These are phyloP conservation scores for Hericium coralloides DNA, from an alignment of 768 basidiomycete genomes.

Conservation along the genomic window DNA sequence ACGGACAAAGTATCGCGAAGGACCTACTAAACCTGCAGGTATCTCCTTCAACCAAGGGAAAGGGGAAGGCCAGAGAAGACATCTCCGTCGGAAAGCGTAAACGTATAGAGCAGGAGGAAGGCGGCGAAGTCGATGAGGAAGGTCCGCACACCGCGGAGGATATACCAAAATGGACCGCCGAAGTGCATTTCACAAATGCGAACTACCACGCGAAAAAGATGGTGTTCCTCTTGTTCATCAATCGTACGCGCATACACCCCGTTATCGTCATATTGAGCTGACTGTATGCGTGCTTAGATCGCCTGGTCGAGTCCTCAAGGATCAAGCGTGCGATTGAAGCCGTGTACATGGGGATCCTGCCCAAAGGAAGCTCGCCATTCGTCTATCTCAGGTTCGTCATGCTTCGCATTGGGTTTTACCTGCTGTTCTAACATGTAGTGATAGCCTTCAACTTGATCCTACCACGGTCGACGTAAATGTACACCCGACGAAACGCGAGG, in stretches of 20 bases:
- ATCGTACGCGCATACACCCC: constrained; percentile 47
- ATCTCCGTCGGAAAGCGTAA: constrained; percentile 14
- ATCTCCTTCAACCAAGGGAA: constrained; percentile 24
- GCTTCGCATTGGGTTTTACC: neutral
- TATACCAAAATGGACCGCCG: constrained; percentile 53
- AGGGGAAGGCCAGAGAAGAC: constrained; percentile 26
- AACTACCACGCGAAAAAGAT: constrained; percentile 88
- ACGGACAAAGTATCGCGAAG: constrained; percentile 72
- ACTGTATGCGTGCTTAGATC: constrained; percentile 43
- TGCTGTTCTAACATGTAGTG: neutral
- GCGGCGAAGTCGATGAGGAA: constrained; percentile 21
- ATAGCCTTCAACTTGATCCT: constrained; percentile 76
- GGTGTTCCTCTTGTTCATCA: constrained; percentile 86
- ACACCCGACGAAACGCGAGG: constrained; percentile 95
- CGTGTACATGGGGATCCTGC: constrained; percentile 75
- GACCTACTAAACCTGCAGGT: constrained; percentile 46
- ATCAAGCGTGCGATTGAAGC: constrained; percentile 85
- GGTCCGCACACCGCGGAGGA: constrained; percentile 22
- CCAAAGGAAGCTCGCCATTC: constrained; percentile 86
- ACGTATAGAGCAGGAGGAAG: constrained; percentile 8
- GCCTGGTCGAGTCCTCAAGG: constrained; percentile 80
- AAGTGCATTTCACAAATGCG: constrained; percentile 73
- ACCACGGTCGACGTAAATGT: constrained; percentile 93
- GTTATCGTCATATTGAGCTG: neutral
- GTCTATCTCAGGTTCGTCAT: constrained; percentile 80